Conservation (phyloP, 805 yeast species). For the Ogataea trehaloabstinens region DNA sequence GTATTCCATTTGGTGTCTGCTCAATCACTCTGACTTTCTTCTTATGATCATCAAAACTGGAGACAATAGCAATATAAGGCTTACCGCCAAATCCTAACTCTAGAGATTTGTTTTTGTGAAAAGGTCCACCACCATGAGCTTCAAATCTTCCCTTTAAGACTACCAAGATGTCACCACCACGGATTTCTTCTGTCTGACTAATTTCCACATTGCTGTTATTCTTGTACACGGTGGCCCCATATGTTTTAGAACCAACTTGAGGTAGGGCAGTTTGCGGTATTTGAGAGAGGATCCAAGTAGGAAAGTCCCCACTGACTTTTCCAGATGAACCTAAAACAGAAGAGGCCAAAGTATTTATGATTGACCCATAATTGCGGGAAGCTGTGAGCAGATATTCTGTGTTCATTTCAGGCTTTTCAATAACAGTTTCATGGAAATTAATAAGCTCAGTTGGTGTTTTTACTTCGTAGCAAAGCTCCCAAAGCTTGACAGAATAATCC, state of each 20-base stretch:
- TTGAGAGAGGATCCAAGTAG: constrained; percentile 35
- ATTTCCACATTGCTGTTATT: constrained; percentile 51
- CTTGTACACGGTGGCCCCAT: constrained; percentile 69
- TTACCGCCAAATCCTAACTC: constrained; percentile 54
- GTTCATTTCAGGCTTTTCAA: constrained; percentile 41
- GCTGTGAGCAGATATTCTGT: constrained; percentile 48
- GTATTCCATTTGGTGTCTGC: constrained; percentile 50
- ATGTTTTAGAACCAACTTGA: constrained; percentile 63
- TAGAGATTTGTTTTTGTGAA: constrained; percentile 31
- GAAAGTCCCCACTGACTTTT: constrained; percentile 30
- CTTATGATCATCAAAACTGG: constrained; percentile 73
- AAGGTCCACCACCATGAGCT: constrained; percentile 49
- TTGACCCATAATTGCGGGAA: constrained; percentile 50
- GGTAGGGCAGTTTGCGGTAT: constrained; percentile 34
- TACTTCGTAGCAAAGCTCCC: constrained; percentile 56
- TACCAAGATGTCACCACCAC: constrained; percentile 83
- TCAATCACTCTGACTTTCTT: constrained; percentile 69
- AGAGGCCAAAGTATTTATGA: constrained; percentile 46
- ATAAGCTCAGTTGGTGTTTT: constrained; percentile 54
- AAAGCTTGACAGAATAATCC: constrained; percentile 65
- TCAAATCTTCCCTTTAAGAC: constrained; percentile 73
- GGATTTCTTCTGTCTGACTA: constrained; percentile 56
- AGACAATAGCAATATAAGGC: constrained; percentile 60
- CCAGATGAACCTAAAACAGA: constrained; percentile 33
- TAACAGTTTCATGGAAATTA: constrained; percentile 31